A percentile compares a stretch with the other conserved stretches of the same genome.
Conservation (phyloP, 139 green algal genomes). For the Diplosphaera chodatii region DNA sequence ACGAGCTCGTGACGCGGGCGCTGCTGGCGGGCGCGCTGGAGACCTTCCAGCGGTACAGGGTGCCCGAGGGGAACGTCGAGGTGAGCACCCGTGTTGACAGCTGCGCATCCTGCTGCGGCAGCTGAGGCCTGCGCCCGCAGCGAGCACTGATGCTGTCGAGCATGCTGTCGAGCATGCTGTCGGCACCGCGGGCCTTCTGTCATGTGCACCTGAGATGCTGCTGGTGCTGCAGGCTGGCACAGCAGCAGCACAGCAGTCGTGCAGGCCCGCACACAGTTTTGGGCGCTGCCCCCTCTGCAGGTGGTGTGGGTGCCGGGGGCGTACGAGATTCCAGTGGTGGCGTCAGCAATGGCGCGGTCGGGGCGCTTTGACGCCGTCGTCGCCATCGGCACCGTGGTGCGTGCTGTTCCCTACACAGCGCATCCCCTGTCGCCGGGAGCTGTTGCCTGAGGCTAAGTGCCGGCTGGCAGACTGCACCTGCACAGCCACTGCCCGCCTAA, state of each 20-base stretch:
- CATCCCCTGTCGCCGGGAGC: no score
- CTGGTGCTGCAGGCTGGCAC: no score
- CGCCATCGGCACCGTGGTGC: conserved; percentile 86
- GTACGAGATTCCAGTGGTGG: conserved; percentile 93
- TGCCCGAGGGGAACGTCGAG: conserved; percentile 51
- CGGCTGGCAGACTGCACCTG: no score
- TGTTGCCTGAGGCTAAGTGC: no score
- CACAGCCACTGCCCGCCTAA: no score
- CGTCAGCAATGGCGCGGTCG: conserved; percentile 82
- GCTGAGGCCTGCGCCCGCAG: background rate
- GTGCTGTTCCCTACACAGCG: no score
- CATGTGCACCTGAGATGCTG: no score
- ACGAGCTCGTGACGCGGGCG: conserved; percentile 89
- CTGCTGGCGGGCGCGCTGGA: conserved; percentile 80
- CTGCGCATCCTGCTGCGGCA: background rate
- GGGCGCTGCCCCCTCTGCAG: conserved; percentile 23
- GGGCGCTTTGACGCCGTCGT: conserved; percentile 85
- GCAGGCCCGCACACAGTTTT: background rate
- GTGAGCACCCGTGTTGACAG: conserved; percentile 24
- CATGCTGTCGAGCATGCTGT: background rate
- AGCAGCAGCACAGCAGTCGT: background rate
- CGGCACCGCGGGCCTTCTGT: no score
- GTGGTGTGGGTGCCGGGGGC: conserved; percentile 89
- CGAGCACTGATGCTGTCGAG: background rate
- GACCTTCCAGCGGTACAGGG: conserved; percentile 66